These are phyloP conservation scores for Rhizopus sp. DNA, from an alignment of 371 early-diverging fungal species.

Conservation along the genomic window DNA sequence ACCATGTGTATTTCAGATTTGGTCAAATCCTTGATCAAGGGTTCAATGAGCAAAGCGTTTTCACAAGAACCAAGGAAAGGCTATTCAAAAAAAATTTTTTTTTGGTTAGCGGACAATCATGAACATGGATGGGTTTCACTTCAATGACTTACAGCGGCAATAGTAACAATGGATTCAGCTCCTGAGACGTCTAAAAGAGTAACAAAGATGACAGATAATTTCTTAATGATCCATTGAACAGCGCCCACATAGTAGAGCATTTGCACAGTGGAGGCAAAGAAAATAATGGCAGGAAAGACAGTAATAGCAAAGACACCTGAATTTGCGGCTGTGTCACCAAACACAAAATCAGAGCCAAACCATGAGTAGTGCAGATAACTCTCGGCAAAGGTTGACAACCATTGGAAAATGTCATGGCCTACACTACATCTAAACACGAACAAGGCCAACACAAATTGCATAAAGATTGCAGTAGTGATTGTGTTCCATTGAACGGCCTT, in stretches of 20 bases:
- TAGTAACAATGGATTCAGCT: constrained; percentile 82
- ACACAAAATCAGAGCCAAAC: constrained; percentile 67
- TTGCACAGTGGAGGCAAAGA: constrained; percentile 83
- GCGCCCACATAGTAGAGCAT: constrained; percentile 79
- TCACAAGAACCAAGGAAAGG: constrained; percentile 83
- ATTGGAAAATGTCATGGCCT: constrained; percentile 73
- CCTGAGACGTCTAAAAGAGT: constrained; percentile 77
- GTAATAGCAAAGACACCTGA: constrained; percentile 56
- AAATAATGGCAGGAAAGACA: constrained; percentile 80
- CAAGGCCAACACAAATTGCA: constrained; percentile 80
- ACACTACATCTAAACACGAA: constrained; percentile 72
- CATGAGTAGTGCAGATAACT: constrained; percentile 63
- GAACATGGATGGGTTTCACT: background rate
- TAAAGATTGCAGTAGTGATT: constrained; percentile 66
- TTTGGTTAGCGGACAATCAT: background rate
- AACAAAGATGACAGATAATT: constrained; percentile 69
- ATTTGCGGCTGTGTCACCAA: constrained; percentile 52
- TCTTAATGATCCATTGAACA: constrained; percentile 77
- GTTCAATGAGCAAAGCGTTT: constrained; percentile 78
- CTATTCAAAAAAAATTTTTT: constrained; percentile 9
- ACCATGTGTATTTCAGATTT: constrained; percentile 80
- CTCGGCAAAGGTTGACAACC: constrained; percentile 63
- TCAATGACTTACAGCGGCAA: constrained; percentile 56
- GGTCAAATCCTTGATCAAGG: constrained; percentile 80
- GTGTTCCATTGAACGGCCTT: constrained; percentile 72